phyloP scores from a whole-genome alignment of 805 yeast genomes.

The Kodamaea sagamina region DNA sequence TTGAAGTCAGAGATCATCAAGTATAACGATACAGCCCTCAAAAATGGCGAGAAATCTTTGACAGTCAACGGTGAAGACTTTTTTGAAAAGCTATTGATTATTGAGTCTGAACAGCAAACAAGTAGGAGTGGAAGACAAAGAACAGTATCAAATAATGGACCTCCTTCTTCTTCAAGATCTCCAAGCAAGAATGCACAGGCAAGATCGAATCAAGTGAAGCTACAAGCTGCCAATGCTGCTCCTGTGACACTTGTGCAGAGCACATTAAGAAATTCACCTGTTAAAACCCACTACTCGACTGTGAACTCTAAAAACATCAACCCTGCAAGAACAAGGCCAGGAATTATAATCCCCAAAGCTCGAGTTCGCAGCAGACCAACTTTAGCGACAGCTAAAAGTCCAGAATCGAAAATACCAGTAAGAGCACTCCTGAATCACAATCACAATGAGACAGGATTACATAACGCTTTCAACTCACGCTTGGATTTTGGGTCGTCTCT shows the following conservation, averaged over 20 bases:
- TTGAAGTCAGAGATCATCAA: constrained; percentile 49
- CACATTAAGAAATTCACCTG: neutral
- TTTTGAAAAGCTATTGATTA: constrained; percentile 35
- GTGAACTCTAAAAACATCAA: neutral
- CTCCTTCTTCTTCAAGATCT: neutral
- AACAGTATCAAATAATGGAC: neutral
- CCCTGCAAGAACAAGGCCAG: neutral
- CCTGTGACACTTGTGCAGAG: neutral
- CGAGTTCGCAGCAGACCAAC: constrained; percentile 1
- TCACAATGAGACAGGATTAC: neutral
- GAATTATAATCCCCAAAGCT: neutral
- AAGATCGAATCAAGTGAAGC: neutral
- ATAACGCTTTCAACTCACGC: constrained; percentile 5
- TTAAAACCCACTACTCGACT: neutral
- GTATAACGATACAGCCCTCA: constrained; percentile 44
- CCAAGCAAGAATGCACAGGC: neutral
- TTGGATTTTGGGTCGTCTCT: neutral
- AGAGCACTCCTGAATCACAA: neutral
- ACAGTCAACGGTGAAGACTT: constrained; percentile 53
- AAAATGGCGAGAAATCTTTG: constrained; percentile 24
- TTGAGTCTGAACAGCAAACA: constrained; percentile 26
- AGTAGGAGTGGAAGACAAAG: neutral
- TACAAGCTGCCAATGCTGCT: neutral
- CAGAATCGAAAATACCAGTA: neutral
- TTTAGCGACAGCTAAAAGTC: neutral